phyloP scores from a whole-genome alignment of 352 stramenopile species.

The Globisporangium sylvaticum region DNA sequence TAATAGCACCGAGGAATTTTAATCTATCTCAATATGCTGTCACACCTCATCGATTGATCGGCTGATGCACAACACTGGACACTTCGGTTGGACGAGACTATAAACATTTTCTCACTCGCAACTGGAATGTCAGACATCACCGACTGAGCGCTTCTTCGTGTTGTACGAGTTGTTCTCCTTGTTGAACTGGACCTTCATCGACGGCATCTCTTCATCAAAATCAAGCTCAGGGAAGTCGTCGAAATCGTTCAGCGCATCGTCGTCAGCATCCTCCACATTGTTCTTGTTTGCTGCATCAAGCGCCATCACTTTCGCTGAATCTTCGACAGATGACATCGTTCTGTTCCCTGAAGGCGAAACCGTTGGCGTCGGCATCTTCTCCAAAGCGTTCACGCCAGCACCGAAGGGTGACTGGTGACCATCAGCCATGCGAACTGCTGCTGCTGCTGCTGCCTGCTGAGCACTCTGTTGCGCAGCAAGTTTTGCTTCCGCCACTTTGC shows the following conservation, averaged over 20 bases:
- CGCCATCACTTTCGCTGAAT: conserved; percentile 15
- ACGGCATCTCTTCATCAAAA: conserved; percentile 61
- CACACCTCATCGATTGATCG: conserved; percentile 9
- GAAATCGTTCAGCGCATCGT: conserved; percentile 73
- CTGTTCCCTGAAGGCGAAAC: conserved; percentile 14
- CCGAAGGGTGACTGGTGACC: conserved; percentile 16
- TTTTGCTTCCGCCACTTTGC: conserved; percentile 13
- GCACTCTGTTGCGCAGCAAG: conserved; percentile 6
- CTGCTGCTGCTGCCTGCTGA: conserved; percentile 6
- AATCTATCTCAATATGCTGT: conserved; percentile 15
- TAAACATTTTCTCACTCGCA: neutral
- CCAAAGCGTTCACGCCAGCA: conserved; percentile 1
- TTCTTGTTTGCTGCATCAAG: conserved; percentile 11
- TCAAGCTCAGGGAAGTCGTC: conserved; percentile 69
- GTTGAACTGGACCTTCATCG: conserved; percentile 41
- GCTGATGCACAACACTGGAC: conserved; percentile 1
- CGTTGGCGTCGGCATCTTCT: conserved; percentile 19
- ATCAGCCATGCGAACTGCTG: conserved; percentile 6
- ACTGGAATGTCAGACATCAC: conserved; percentile 43
- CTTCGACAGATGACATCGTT: conserved; percentile 5
- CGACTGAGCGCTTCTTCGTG: conserved; percentile 59
- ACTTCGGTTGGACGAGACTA: conserved; percentile 7
- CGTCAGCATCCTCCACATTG: conserved; percentile 19
- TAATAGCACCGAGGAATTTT: conserved; percentile 15
- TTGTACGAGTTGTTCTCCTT: conserved; percentile 64